These are phyloP conservation scores for Monilinia vaccinii-corymbosi DNA, from an alignment of 2,329 filamentous ascomycete species.

Conservation along the genomic window DNA sequence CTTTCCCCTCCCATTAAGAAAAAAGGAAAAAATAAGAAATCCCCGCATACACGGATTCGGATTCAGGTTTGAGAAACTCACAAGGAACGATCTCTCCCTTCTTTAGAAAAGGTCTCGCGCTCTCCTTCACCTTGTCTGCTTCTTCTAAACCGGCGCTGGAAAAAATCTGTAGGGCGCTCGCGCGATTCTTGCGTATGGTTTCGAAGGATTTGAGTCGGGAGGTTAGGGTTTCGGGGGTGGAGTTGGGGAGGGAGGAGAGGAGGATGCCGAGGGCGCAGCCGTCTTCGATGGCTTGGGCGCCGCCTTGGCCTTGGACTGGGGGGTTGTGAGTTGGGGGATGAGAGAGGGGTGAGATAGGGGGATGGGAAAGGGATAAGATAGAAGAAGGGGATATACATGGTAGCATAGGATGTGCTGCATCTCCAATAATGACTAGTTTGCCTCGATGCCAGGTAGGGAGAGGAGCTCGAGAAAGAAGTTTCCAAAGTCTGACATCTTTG, in stretches of 20 bases:
- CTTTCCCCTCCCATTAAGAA: no score
- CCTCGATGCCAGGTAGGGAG: conserved; percentile 42
- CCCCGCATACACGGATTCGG: no score
- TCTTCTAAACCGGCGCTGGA: neutral
- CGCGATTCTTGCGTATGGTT: neutral
- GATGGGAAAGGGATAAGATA: neutral
- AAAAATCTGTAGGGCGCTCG: neutral
- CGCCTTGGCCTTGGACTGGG: conserved; percentile 49
- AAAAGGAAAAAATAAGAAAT: no score
- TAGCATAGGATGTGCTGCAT: conserved; percentile 60
- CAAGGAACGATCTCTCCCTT: neutral
- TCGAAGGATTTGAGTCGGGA: neutral
- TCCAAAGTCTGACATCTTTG: conserved; percentile 7
- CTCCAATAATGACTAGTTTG: conserved; percentile 51
- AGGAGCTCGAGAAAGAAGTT: conserved; percentile 25
- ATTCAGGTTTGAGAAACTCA: no score
- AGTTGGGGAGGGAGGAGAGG: neutral
- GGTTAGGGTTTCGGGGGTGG: neutral
- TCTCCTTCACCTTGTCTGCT: neutral
- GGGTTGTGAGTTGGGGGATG: neutral
- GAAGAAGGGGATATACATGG: conserved; percentile 31
- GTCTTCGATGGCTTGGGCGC: conserved; percentile 58
- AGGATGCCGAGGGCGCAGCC: conserved; percentile 41
- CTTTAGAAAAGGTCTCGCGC: neutral
- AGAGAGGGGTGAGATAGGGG: neutral